These are phyloP conservation scores for Vicia faba DNA, from an alignment of 306 rosid species.

Conservation along the genomic window DNA sequence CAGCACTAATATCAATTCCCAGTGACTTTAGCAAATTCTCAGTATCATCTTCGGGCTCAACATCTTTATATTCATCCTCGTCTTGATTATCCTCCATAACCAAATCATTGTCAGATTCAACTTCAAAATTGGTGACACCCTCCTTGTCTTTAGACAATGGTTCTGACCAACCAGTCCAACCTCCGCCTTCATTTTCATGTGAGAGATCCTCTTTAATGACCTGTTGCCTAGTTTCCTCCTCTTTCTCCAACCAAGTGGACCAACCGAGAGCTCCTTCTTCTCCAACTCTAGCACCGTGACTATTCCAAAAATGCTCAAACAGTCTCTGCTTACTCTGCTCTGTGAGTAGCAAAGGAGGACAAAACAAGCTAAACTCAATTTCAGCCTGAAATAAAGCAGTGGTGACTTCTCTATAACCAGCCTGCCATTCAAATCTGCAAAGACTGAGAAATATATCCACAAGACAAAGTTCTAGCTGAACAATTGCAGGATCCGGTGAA, in stretches of 20 bases:
- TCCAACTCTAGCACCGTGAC: slow-evolving; percentile 85
- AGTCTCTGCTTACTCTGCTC: slow-evolving; percentile 79
- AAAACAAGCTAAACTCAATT: slow-evolving; percentile 87
- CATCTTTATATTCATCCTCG: slow-evolving; percentile 55
- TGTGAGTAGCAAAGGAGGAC: slow-evolving; percentile 78
- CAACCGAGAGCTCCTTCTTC: slow-evolving; percentile 93
- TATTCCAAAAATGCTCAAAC: slow-evolving; percentile 86
- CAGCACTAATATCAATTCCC: slow-evolving; percentile 74
- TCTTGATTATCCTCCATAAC: slow-evolving; percentile 55
- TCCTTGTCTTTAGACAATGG: slow-evolving; percentile 57
- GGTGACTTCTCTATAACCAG: slow-evolving; percentile 87
- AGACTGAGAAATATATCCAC: slow-evolving; percentile 87
- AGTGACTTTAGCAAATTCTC: slow-evolving; percentile 81
- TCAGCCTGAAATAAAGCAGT: slow-evolving; percentile 96
- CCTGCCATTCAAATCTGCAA: slow-evolving; percentile 95
- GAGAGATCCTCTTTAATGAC: slow-evolving; percentile 62
- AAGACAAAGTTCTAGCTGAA: slow-evolving; percentile 86
- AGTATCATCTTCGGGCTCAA: slow-evolving; percentile 67
- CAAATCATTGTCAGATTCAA: slow-evolving; percentile 42
- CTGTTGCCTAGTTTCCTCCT: slow-evolving; percentile 84
- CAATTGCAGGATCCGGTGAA: slow-evolving; percentile 53
- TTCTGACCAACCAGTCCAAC: slow-evolving; percentile 99
- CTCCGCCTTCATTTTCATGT: slow-evolving; percentile 64
- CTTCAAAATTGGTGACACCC: slow-evolving; percentile 39
- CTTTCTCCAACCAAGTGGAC: slow-evolving; percentile 93